Evolutionary conservation across 805 yeast genomes (phyloP).

Genomic region (Candida michaelii): DNA sequence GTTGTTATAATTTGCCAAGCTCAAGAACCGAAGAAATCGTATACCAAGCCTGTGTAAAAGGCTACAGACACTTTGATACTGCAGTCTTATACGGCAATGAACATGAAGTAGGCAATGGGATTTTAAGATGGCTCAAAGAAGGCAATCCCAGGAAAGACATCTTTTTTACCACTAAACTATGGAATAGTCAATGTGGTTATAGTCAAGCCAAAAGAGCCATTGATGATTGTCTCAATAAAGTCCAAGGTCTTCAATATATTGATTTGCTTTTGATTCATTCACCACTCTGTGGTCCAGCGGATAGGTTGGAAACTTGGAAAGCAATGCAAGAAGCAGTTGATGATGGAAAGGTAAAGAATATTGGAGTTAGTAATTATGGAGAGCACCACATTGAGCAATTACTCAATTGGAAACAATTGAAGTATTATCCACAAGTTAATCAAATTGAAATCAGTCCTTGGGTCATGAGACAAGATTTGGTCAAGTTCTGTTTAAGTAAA

Average conservation of each 20-base stretch:
- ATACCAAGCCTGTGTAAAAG: constrained; percentile 58
- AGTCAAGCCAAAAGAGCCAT: constrained; percentile 58
- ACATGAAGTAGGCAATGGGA: constrained; percentile 64
- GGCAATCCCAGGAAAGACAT: constrained; percentile 31
- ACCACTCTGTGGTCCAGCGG: constrained; percentile 44
- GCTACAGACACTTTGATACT: constrained; percentile 74
- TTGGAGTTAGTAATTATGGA: constrained; percentile 70
- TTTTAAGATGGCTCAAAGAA: constrained; percentile 40
- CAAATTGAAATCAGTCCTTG: constrained; percentile 54
- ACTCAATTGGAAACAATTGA: constrained; percentile 44
- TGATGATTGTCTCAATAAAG: constrained; percentile 50
- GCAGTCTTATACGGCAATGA: constrained; percentile 73
- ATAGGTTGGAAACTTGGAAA: constrained; percentile 50
- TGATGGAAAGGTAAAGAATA: constrained; percentile 47
- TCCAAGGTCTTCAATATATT: constrained; percentile 59
- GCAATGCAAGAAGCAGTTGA: constrained; percentile 58
- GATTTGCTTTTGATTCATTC: constrained; percentile 69
- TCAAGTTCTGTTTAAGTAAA: constrained; percentile 26
- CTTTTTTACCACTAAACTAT: constrained; percentile 65
- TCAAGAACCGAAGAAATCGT: constrained; percentile 42
- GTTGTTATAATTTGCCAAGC: constrained; percentile 44
- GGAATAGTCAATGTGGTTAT: constrained; percentile 69
- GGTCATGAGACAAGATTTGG: constrained; percentile 43
- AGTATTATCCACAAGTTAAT: constrained; percentile 45
- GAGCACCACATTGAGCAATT: constrained; percentile 56